Evolutionary conservation across 2,329 filamentous ascomycete genomes (phyloP).

Genomic region (Pseudogymnoascus sp.): DNA sequence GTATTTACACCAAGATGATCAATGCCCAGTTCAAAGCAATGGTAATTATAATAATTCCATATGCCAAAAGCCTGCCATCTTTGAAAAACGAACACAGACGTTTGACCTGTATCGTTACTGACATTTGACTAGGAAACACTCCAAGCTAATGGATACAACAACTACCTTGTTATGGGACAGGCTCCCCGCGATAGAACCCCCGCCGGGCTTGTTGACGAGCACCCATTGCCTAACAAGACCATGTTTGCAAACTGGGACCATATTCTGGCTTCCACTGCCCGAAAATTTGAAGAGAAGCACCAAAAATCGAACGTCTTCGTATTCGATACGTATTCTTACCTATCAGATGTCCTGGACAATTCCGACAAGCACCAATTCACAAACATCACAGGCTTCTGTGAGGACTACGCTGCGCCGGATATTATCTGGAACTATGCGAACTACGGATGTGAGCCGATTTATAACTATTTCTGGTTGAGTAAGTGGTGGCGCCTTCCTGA

Average conservation of each 20-base stretch:
- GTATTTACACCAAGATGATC: constrained; percentile 37
- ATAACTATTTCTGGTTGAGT: constrained; percentile 41
- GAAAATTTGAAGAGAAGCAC: constrained; percentile 19
- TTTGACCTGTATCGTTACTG: background rate
- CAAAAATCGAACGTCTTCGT: constrained; percentile 31
- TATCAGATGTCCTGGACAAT: constrained; percentile 36
- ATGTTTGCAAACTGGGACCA: constrained; percentile 39
- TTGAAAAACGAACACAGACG: background rate
- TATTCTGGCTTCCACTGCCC: constrained; percentile 24
- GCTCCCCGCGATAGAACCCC: constrained; percentile 40
- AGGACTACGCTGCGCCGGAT: constrained; percentile 37
- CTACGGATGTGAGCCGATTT: constrained; percentile 37
- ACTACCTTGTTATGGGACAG: constrained; percentile 42
- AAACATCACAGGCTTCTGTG: constrained; percentile 38
- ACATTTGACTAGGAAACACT: constrained; percentile 24
- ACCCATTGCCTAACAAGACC: constrained; percentile 36
- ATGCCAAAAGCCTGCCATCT: background rate
- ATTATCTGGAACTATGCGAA: constrained; percentile 33
- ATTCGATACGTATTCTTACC: constrained; percentile 36
- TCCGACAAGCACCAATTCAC: constrained; percentile 34
- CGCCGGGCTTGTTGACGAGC: constrained; percentile 24
- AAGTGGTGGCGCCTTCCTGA: constrained; percentile 8
- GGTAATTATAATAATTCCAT: background rate
- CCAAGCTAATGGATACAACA: constrained; percentile 34
- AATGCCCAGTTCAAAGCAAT: constrained; percentile 34